These are phyloP conservation scores for Ceraceosorus guamensis DNA, from an alignment of 1,284 basidiomycete species.

Conservation along the genomic window DNA sequence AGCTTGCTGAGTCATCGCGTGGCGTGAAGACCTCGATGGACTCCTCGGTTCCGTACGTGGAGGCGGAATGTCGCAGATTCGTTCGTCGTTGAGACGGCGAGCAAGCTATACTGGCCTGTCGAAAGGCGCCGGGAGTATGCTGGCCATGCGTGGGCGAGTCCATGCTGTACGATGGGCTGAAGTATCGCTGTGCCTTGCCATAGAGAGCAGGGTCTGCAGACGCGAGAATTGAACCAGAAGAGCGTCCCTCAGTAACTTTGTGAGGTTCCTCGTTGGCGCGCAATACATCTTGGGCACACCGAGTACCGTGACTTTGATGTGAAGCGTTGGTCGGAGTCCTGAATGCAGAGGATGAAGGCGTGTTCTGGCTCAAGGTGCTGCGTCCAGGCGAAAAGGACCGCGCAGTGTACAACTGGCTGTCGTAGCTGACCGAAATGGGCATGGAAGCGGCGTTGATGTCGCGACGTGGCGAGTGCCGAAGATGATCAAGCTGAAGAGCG, in stretches of 20 bases:
- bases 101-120: background rate
- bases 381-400: too few species aligned
- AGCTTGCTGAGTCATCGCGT: background rate
- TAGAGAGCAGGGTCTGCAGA: constrained; percentile 17
- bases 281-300: too few species aligned
- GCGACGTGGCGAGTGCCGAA: background rate
- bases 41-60: background rate
- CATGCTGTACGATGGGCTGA: constrained; percentile 21
- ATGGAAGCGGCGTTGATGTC: constrained; percentile 1
- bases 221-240: too few species aligned
- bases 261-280: too few species aligned
- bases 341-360: too few species aligned
- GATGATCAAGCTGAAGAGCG: background rate
- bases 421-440: constrained; percentile 7
- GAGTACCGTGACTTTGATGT: too few species aligned
- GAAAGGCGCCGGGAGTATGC: too few species aligned
- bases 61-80: background rate
- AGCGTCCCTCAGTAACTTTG: too few species aligned
- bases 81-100: background rate
- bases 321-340: too few species aligned
- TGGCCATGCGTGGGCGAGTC: constrained; percentile 1
- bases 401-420: constrained; percentile 8
- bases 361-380: too few species aligned
- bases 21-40: background rate
- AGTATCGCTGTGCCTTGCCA: constrained; percentile 21